Base-by-base conservation (phyloP, 2,329 filamentous ascomycete species). In the Trichoderma gracile region DNA sequence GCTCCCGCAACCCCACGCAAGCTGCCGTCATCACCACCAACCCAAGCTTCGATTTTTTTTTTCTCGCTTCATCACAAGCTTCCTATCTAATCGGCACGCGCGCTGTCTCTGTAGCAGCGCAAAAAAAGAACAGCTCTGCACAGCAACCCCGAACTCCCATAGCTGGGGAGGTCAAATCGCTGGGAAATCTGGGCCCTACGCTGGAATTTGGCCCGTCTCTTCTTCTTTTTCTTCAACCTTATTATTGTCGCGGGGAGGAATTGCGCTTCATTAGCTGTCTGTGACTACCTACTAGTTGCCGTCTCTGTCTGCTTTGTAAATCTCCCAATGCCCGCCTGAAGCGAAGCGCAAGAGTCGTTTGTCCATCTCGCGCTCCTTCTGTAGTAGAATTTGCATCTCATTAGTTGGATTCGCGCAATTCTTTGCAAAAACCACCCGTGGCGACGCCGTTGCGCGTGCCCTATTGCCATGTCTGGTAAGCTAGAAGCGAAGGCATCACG, bases 391-490 rank as follows among this genome's bases (percentile, higher is more conserved):
- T 52, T 52, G 33, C 53, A 57, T 40, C 23, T 33, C 42, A 38
- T 17, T 57, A 45, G 53, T 50, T 58, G 40, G 40, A 62, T 42
- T 47, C 27, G 42, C 43, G 46, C 42, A 38, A 58, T 12, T 43
- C 42, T 17, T 17, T 42, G 21, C 25, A 33, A 38, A 50, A 52
- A 27, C 25, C 40, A 54, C 27, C 58, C 55, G 64, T 54, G 53
- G 53, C 60, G 60, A 62, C 56, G 45, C 58, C 25, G 40, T 55
- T 60, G 61, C 63, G 65, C 55, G 57, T 62, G 65, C 55, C 55
- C 60, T 19, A 58, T 61, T 65, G 55, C 61, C 66, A 77, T 77
- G 75, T 77, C 76, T 64, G 75, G 75, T 77, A 77, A 77, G 75
- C 55, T 46, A 43, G 52, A 58, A 54, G 19, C 21, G 25, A 42